Evolutionary conservation across 164 flowering plant genomes (phyloP), one percentile per base, ranked within the genome.

Genomic region (Hamamelis virginiana): DNA sequence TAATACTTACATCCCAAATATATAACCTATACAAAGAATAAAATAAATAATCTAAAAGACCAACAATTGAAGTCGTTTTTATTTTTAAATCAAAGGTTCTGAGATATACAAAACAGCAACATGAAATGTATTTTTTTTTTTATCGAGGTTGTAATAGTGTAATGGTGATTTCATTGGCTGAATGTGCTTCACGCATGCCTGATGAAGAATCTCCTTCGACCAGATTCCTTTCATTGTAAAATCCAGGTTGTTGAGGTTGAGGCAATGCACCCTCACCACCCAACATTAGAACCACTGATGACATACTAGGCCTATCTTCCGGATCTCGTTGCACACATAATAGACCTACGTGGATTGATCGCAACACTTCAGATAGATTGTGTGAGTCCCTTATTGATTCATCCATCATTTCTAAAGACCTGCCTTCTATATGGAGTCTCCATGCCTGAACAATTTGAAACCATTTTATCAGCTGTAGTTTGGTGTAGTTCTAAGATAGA

Each of bases 261-360:
- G 77, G 73, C 64, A 79, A 62, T 53, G 58, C 55, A 50, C 11
- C 56, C 15, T 76, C 73, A 47, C 82, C 69, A 25, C 60, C 64
- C 75, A 79, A 51, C 82, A 76, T 73, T 48, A 76, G 45, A 12
- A 76, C 70, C 52, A 79, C 75, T 14, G 43, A 41, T 5, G 75
- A 50, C 79, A 79, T 79, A 59, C 23, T 73, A 10, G 77, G 41
- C 41, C 53, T 15, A 50, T 50, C 53, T 5, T 50, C 16, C 15
- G 53, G 18, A 50, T 3, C 1, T 13, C 18, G 53, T 50, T 50
- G 53, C 21, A 50, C 53, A 4, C 53, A 50, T 16, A 50, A 50
- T 33, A 33, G 41, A 33, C 41, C 41, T 2, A 33, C 41, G 6
- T 33, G 6, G 41, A 33, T 33, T 33, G 41, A 33, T 33, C 41